Percentiles rank a stretch among this genome's conserved stretches.
Evolutionary conservation across 108 stramenopile genomes (phyloP).

Genomic region (Fragilariopsis cylindrus): DNA sequence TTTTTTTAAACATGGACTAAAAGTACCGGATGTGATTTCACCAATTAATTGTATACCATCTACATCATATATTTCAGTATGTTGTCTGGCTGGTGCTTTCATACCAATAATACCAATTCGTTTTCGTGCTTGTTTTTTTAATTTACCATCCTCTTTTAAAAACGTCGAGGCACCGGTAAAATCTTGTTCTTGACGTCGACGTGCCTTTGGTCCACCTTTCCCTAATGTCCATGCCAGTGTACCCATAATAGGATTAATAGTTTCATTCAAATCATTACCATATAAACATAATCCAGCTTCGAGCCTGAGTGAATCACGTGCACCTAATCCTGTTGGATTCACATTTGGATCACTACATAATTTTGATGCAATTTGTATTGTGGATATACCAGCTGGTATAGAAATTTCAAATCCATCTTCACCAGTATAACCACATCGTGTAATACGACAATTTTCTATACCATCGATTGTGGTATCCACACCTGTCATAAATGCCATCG

Average conservation of each 20-base stretch:
- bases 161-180: constrained; percentile 94
- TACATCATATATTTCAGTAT: constrained; percentile 92
- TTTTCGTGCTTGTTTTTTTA: constrained; percentile 81
- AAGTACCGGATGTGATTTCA: constrained; percentile 94
- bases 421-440: constrained; percentile 99
- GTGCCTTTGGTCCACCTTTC: constrained; percentile 63
- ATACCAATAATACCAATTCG: constrained; percentile 96
- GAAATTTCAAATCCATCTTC: constrained; percentile 99
- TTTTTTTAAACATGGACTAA: constrained; percentile 85
- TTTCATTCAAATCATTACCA: constrained; percentile 95
- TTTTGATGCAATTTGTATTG: constrained; percentile 77
- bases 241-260: constrained; percentile 93
- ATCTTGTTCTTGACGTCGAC: constrained; percentile 91
- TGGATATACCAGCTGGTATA: constrained; percentile 69
- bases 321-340: constrained; percentile 94
- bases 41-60: constrained; percentile 87
- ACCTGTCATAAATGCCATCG: constrained; percentile 97
- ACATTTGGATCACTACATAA: constrained; percentile 80
- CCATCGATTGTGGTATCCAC: constrained; percentile 75
- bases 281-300: constrained; percentile 99
- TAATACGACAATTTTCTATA: constrained; percentile 90
- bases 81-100: constrained; percentile 94
- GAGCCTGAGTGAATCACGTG: constrained; percentile 96
- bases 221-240: constrained; percentile 95
- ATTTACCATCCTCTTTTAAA: constrained; percentile 90